Percentiles rank a stretch among this genome's conserved stretches.
Conservation (phyloP, 176 grass and related monocot species). For the Oryza officinalis region DNA sequence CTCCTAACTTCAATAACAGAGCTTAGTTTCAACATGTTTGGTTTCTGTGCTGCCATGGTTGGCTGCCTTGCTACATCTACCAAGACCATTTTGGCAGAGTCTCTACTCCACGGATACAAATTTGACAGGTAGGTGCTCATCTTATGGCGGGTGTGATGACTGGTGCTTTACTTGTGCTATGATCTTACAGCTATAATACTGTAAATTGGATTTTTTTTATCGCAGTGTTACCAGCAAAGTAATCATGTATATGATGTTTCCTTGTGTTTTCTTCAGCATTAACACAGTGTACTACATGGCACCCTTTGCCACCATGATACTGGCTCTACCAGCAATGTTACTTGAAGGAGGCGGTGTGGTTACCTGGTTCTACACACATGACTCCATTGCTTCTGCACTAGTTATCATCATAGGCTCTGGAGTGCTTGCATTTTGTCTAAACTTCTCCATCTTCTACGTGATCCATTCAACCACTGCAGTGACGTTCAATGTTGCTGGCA, state of each 20-base stretch:
- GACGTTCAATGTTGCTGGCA: slow-evolving; percentile 96
- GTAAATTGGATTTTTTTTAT: not conserved
- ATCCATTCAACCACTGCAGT: slow-evolving; percentile 97
- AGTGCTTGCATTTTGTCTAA: slow-evolving; percentile 90
- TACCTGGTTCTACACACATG: slow-evolving; percentile 90
- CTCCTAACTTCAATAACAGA: slow-evolving; percentile 90
- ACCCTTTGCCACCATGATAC: slow-evolving; percentile 95
- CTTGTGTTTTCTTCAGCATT: slow-evolving; percentile 60
- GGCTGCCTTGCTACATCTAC: slow-evolving; percentile 95
- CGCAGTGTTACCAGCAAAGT: not conserved
- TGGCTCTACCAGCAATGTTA: slow-evolving; percentile 76
- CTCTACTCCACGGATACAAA: slow-evolving; percentile 93
- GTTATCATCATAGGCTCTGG: slow-evolving; percentile 84
- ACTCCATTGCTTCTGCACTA: slow-evolving; percentile 51
- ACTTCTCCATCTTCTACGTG: slow-evolving; percentile 98
- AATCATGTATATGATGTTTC: not conserved
- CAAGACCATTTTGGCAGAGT: slow-evolving; percentile 95
- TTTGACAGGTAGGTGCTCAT: slow-evolving; percentile 79
- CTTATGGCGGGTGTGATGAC: not conserved
- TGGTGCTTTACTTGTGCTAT: not conserved
- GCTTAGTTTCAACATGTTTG: slow-evolving; percentile 95
- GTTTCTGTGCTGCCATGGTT: slow-evolving; percentile 92
- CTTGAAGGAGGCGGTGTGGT: slow-evolving; percentile 78
- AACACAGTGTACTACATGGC: slow-evolving; percentile 99
- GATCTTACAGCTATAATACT: not conserved